Base-by-base conservation (phyloP, 164 flowering plant genomes). In the Sedum album region DNA sequence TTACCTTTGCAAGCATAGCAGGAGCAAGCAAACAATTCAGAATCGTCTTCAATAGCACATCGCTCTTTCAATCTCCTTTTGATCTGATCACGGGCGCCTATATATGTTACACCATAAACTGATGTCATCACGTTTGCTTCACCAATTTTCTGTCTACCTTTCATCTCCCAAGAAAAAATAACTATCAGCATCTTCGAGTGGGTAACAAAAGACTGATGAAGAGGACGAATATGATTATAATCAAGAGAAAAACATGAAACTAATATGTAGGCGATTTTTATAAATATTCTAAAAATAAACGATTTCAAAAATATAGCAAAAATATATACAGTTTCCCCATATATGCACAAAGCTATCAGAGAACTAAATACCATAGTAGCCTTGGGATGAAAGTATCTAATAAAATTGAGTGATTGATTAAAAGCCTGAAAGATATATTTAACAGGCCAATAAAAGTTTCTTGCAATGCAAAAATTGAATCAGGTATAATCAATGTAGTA, bases 61-160 rank as follows among this genome's bases (percentile, higher is more conserved):
- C 99, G 91, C 66, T 92, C 99, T 70, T 85, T 84, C 70, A 95
- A 77, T 76, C 97, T 88, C 74, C 78, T 81, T 76, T 82, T 87
- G 70, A 95, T 95, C 72, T 95, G 99, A 51, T 95, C 97, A 65
- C 96, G 90, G n/a, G 97, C 99, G 71, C 99, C 99, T 71, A 88
- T 75, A 64, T 88, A 91, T n/a, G 99, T 95, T 62, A 95, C 99
- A 68, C 99, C 99, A 86, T 92, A 95, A 6, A 95, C 99, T 65
- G 97, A 92, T 68, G 97, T 92, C 99, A 95, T 95, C 74, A 95
- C 0, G 99, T 95, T 79, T 95, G 99, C 83, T 95, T 95, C 53
- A 95, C 99, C 82, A 95, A 77, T 74, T 95, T 92, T 70, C 99
- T 78, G 65, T 92, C 96, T 73, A 89, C 94, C 94, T 88, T 70